phyloP scores from a whole-genome alignment of 768 basidiomycete species.

The Lentinula raphanica region DNA sequence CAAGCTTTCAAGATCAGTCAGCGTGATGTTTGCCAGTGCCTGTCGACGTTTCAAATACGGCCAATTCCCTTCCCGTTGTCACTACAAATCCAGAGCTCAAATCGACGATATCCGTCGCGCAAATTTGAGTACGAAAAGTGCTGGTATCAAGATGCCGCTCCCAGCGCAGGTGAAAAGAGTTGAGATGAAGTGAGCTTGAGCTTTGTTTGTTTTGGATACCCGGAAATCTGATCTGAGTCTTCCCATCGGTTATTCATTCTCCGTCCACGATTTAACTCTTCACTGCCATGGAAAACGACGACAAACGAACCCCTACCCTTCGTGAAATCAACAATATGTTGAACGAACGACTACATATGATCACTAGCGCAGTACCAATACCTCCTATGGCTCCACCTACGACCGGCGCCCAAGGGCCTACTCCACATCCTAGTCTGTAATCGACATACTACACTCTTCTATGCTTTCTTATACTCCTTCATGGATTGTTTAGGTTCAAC shows the following conservation, averaged over 20 bases:
- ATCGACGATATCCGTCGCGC: not conserved
- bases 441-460: not conserved
- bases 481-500: slow-evolving; percentile 1
- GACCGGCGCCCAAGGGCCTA: slow-evolving; percentile 1
- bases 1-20: not conserved
- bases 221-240: not conserved
- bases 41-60: not conserved
- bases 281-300: not conserved
- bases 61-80: not conserved
- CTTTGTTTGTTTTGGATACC: no score
- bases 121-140: not conserved
- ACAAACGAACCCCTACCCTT: not conserved
- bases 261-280: not conserved
- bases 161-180: not conserved
- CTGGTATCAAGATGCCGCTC: no score
- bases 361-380: slow-evolving; percentile 2
- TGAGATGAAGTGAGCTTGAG: not conserved
- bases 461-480: not conserved
- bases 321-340: not conserved
- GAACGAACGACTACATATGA: slow-evolving; percentile 3
- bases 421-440: not conserved
- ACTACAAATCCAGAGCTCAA: not conserved
- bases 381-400: not conserved
- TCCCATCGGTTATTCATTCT: not conserved
- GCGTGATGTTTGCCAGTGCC: not conserved